These are phyloP conservation scores for Arthrinium phaeospermum DNA, from an alignment of 2,329 filamentous ascomycete species.

Conservation along the genomic window DNA sequence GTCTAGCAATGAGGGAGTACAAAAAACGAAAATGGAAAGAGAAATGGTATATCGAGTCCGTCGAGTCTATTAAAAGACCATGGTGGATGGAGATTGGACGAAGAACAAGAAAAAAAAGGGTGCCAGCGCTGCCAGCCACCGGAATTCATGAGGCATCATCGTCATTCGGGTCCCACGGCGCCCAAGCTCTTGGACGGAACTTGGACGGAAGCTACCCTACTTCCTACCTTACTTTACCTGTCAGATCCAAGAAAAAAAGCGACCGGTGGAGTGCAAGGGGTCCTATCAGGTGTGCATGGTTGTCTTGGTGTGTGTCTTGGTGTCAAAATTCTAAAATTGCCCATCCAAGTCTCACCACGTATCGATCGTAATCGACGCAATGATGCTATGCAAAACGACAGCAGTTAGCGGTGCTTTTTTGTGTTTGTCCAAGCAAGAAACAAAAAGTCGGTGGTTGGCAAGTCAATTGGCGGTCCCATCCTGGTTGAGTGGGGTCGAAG, in stretches of 20 bases:
- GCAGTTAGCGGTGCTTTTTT: neutral
- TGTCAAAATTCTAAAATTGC: neutral
- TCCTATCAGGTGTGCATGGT: neutral
- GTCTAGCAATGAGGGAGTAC: neutral
- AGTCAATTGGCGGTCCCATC: neutral
- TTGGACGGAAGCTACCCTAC: constrained; percentile 1
- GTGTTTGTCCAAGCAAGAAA: constrained; percentile 7
- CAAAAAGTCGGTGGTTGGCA: constrained; percentile 5
- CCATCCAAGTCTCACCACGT: constrained; percentile 15
- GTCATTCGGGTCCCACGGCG: constrained; percentile 11
- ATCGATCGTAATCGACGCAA: constrained; percentile 1
- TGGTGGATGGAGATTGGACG: neutral
- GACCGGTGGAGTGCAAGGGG: neutral
- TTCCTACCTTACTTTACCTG: neutral
- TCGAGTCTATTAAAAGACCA: constrained; percentile 11
- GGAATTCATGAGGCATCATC: constrained; percentile 12
- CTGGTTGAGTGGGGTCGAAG: neutral
- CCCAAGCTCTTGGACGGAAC: constrained; percentile 13
- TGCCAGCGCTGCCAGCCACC: constrained; percentile 1
- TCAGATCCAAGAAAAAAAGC: neutral
- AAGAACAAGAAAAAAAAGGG: neutral
- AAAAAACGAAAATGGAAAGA: constrained; percentile 13
- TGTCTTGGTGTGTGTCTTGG: neutral
- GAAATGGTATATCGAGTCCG: constrained; percentile 4
- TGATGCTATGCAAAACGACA: neutral